Percentiles rank a stretch among this genome's conserved stretches.
These are phyloP conservation scores for Pythium coloratum DNA, from an alignment of 352 stramenopile species.

Conservation along the genomic window DNA sequence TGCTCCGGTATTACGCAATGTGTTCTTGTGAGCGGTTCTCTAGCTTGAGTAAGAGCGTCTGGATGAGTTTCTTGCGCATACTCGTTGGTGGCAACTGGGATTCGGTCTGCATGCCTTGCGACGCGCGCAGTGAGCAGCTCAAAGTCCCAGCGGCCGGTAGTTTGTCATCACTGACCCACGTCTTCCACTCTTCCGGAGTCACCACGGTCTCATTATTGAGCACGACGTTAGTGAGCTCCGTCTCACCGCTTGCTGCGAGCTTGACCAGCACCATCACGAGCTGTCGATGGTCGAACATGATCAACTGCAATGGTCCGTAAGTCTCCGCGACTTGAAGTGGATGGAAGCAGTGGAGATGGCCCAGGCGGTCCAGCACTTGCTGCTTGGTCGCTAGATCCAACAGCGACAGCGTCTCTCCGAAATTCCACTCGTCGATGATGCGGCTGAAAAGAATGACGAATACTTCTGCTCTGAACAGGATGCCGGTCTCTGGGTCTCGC, in stretches of 20 bases:
- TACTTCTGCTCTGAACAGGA: slow-evolving; percentile 61
- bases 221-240: slow-evolving; percentile 45
- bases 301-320: slow-evolving; percentile 50
- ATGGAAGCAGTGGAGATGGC: slow-evolving; percentile 63
- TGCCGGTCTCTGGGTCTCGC: slow-evolving; percentile 48
- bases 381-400: slow-evolving; percentile 65
- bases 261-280: slow-evolving; percentile 56
- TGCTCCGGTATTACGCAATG: slow-evolving; percentile 2
- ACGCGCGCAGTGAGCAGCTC: slow-evolving; percentile 48
- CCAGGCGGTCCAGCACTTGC: slow-evolving; percentile 63
- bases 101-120: slow-evolving; percentile 44
- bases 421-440: slow-evolving; percentile 72
- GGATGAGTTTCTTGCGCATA: slow-evolving; percentile 58
- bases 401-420: slow-evolving; percentile 62
- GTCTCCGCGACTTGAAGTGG: slow-evolving; percentile 54
- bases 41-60: slow-evolving; percentile 58
- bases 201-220: slow-evolving; percentile 45
- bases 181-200: slow-evolving; percentile 52
- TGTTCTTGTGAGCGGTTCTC: slow-evolving; percentile 50
- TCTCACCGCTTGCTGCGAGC: slow-evolving; percentile 43
- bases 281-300: slow-evolving; percentile 56
- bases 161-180: slow-evolving; percentile 58
- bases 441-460: slow-evolving; percentile 69
- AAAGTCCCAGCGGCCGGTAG: slow-evolving; percentile 42
- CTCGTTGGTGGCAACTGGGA: slow-evolving; percentile 48